Conservation (phyloP, 2,329 filamentous ascomycete genomes). For the Aureobasidium sp. region DNA sequence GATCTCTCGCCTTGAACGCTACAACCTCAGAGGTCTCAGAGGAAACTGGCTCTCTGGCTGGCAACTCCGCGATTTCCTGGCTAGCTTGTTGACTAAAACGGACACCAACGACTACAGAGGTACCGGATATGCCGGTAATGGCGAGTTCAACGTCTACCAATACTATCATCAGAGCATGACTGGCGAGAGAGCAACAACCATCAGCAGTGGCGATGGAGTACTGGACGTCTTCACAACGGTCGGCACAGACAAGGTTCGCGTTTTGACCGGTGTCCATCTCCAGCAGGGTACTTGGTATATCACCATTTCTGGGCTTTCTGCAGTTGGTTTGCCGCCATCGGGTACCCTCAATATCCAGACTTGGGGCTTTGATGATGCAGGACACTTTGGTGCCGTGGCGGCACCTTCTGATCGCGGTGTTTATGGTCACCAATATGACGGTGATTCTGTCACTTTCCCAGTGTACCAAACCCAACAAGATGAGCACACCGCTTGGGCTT, state of each 20-base stretch:
- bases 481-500: neutral
- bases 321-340: too few species aligned
- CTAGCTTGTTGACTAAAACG: conserved; percentile 34
- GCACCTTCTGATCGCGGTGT: neutral
- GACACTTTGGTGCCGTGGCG: neutral
- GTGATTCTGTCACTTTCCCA: neutral
- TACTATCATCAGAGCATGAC: conserved; percentile 39
- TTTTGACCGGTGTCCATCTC: conserved; percentile 23
- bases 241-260: conserved; percentile 27
- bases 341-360: neutral
- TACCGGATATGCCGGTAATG: conserved; percentile 35
- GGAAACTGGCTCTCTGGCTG: conserved; percentile 41
- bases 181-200: conserved; percentile 34
- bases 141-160: conserved; percentile 43
- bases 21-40: conserved; percentile 37
- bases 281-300: neutral
- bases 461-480: neutral
- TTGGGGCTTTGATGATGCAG: neutral
- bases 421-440: neutral
- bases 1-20: conserved; percentile 42
- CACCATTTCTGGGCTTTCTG: neutral
- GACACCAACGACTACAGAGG: conserved; percentile 20
- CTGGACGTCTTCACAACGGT: conserved; percentile 37
- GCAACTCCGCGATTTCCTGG: conserved; percentile 40
- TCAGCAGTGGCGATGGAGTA: conserved; percentile 29